Evolutionary conservation across 2,329 filamentous ascomycete genomes (phyloP).

Genomic region (Didymosphaeria variabile): DNA sequence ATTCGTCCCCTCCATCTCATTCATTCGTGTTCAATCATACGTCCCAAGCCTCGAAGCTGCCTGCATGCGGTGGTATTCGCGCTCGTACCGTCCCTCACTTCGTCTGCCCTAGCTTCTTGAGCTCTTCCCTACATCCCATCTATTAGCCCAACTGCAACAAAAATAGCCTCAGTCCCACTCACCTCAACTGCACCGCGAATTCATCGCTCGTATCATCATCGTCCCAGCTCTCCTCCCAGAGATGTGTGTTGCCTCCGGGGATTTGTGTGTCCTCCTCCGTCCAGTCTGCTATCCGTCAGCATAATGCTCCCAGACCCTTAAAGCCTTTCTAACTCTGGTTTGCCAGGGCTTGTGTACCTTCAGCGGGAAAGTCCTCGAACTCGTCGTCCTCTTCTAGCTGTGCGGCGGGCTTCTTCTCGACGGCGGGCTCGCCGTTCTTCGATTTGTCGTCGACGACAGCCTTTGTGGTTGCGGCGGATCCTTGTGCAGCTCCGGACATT

Average conservation of each 20-base stretch:
- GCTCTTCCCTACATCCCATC: conserved; percentile 72
- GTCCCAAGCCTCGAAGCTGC: not conserved
- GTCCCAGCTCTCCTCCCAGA: conserved; percentile 99
- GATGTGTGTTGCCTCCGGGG: conserved; percentile 77
- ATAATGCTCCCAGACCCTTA: not conserved
- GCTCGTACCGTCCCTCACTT: conserved; percentile 54
- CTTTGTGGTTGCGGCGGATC: conserved; percentile 52
- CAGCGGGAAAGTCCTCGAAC: conserved; percentile 98
- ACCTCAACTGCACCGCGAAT: conserved; percentile 95
- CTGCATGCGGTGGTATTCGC: not conserved
- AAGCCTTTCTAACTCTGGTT: not conserved
- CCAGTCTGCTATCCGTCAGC: conserved; percentile 71
- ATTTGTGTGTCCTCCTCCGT: conserved; percentile 88
- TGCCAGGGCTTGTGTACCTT: conserved; percentile 68
- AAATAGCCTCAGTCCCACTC: conserved; percentile 48
- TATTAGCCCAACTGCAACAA: not conserved
- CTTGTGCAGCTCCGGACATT: conserved; percentile 60
- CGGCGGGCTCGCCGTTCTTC: conserved; percentile 56
- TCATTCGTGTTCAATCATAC: not conserved
- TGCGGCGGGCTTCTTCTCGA: conserved; percentile 68
- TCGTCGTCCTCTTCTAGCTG: conserved; percentile 96
- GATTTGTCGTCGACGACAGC: conserved; percentile 44
- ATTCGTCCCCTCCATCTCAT: not conserved
- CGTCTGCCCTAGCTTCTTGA: conserved; percentile 86
- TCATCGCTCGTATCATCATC: conserved; percentile 97